Evolutionary conservation across 2,329 filamentous ascomycete species (phyloP).

Genomic region (Aspergillus aculeatus): DNA sequence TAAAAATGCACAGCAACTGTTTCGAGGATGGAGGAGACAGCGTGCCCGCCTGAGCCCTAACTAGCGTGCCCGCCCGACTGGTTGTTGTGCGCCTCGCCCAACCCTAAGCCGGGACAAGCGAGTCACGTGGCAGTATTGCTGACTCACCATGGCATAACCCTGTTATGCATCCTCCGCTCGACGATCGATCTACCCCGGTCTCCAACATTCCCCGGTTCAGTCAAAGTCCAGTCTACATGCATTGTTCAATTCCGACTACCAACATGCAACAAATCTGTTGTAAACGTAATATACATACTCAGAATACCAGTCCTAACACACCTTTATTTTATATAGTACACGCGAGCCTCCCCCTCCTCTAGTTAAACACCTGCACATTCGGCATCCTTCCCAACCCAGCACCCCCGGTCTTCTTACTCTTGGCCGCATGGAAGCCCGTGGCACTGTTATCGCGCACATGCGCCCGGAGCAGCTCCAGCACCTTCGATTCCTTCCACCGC

Average conservation of each 20-base stretch:
- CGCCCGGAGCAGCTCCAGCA: slow-evolving; percentile 70
- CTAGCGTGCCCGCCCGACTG: slow-evolving; percentile 18
- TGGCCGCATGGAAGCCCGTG: slow-evolving; percentile 38
- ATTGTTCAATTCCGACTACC: too few relatives aligned
- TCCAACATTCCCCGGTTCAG: too few relatives aligned
- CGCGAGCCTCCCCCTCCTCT: background rate
- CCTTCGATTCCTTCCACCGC: slow-evolving; percentile 80
- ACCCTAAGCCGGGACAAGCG: slow-evolving; percentile 32
- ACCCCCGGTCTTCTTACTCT: slow-evolving; percentile 37
- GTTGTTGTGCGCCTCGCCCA: slow-evolving; percentile 24
- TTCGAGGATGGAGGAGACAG: slow-evolving; percentile 33
- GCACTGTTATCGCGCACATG: slow-evolving; percentile 76
- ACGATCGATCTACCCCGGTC: too few relatives aligned
- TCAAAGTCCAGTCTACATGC: too few relatives aligned
- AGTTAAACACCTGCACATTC: slow-evolving; percentile 44
- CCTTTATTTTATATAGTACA: background rate
- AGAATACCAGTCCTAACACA: too few relatives aligned
- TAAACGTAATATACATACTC: too few relatives aligned
- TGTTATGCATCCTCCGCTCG: too few relatives aligned
- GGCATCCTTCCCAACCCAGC: slow-evolving; percentile 51
- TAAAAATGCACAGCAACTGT: slow-evolving; percentile 35
- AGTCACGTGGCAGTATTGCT: slow-evolving; percentile 37
- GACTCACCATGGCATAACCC: too few relatives aligned
- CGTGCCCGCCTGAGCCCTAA: slow-evolving; percentile 31
- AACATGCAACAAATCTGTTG: too few relatives aligned